Evolutionary conservation across 768 basidiomycete species (phyloP).

Genomic region (Auricularia cornea): DNA sequence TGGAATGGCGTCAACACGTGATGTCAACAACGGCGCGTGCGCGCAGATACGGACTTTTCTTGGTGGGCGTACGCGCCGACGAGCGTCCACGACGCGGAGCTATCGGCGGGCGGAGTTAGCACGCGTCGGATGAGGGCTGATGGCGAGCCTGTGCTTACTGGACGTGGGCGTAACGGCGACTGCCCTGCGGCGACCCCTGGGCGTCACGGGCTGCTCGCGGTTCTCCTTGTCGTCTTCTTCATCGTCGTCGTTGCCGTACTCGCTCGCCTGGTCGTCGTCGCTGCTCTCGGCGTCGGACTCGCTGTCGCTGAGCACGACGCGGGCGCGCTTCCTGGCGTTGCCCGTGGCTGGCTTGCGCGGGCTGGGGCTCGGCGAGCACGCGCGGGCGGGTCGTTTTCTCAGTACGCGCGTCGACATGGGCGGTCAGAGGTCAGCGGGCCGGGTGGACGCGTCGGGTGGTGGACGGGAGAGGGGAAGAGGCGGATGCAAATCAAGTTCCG

Average conservation of each 20-base stretch:
- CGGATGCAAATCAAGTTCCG: not conserved
- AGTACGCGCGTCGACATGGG: not conserved
- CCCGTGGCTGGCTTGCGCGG: not conserved
- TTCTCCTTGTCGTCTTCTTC: not conserved
- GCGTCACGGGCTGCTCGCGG: not conserved
- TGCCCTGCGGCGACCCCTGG: not conserved
- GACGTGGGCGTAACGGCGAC: not conserved
- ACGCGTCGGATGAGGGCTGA: not conserved
- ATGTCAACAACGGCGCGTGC: not conserved
- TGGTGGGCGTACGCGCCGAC: not conserved
- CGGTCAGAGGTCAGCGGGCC: not conserved
- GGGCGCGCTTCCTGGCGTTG: not conserved
- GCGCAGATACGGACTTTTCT: not conserved
- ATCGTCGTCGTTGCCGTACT: not conserved
- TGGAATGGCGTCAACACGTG: no score
- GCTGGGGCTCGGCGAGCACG: not conserved
- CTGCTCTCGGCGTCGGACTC: not conserved
- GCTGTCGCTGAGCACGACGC: not conserved
- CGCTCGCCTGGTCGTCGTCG: not conserved
- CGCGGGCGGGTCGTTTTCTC: not conserved
- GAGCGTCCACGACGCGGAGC: not conserved
- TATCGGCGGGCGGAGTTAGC: not conserved
- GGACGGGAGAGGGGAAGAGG: not conserved
- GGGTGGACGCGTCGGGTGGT: not conserved
- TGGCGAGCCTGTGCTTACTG: not conserved